These are phyloP conservation scores for Trichoderma koningii DNA, from an alignment of 2,329 filamentous ascomycete genomes.

Conservation along the genomic window DNA sequence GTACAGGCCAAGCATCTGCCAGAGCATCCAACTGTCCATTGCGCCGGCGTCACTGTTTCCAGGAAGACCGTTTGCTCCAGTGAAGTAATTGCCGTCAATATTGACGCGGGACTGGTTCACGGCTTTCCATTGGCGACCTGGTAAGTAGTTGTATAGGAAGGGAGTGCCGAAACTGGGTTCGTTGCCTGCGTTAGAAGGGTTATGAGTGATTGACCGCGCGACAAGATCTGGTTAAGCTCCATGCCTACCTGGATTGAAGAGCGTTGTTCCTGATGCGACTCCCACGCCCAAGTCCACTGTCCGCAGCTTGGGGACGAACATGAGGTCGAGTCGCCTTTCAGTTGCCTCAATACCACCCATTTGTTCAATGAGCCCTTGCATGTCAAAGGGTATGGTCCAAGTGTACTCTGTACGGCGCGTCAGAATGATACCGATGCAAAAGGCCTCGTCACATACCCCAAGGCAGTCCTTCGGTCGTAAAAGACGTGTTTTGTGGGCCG, in stretches of 20 bases:
- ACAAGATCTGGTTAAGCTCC: conserved; percentile 11
- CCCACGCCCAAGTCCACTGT: conserved; percentile 43
- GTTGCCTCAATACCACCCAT: conserved; percentile 55
- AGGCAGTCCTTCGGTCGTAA: conserved; percentile 19
- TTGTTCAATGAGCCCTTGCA: conserved; percentile 52
- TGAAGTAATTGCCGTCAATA: conserved; percentile 49
- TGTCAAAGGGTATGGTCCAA: conserved; percentile 61
- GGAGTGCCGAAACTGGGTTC: conserved; percentile 58
- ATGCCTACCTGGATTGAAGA: conserved; percentile 40
- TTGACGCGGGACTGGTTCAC: conserved; percentile 52
- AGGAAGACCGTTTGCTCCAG: conserved; percentile 48
- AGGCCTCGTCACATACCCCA: conserved; percentile 1
- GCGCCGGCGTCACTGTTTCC: conserved; percentile 62
- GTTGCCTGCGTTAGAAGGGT: conserved; percentile 46
- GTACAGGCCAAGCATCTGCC: conserved; percentile 58
- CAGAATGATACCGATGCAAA: conserved; percentile 46
- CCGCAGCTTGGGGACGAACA: conserved; percentile 45
- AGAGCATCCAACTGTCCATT: conserved; percentile 60
- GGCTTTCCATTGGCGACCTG: conserved; percentile 51
- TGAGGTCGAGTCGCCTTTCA: conserved; percentile 49
- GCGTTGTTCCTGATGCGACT: conserved; percentile 22
- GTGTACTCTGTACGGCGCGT: conserved; percentile 50
- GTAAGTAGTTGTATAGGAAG: conserved; percentile 59
- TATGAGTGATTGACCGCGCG: background rate
- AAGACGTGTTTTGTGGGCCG: conserved; percentile 10